A percentile compares a stretch with the other conserved stretches of the same genome.
These are phyloP conservation scores for Chlorella variabilis DNA, from an alignment of 163 green algal genomes.

Conservation along the genomic window DNA sequence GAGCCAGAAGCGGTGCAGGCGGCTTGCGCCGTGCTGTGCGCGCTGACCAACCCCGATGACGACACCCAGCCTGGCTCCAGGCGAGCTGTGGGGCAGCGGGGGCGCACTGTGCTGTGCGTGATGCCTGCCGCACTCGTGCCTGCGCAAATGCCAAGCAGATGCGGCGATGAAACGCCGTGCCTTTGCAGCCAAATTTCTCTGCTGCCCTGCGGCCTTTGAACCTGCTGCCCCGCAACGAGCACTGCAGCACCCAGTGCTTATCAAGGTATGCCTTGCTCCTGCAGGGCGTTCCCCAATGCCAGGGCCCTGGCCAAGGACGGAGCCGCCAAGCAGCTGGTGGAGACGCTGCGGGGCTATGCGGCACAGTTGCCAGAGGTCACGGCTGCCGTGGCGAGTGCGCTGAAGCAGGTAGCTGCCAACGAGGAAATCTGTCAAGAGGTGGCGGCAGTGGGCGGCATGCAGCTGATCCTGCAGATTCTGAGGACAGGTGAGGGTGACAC, in stretches of 20 bases:
- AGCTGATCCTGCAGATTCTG: constrained; percentile 41
- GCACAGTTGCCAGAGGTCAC: not conserved
- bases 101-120: not conserved
- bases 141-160: too few relatives aligned
- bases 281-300: constrained; percentile 84
- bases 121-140: not conserved
- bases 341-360: constrained; percentile 49
- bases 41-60: constrained; percentile 83
- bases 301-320: constrained; percentile 72
- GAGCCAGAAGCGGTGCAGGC: constrained; percentile 38
- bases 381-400: constrained; percentile 48
- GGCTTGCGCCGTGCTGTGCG: constrained; percentile 61
- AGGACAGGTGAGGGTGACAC: not conserved
- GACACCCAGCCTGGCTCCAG: constrained; percentile 65
- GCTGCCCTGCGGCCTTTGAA: not conserved
- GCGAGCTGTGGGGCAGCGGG: not conserved
- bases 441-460: constrained; percentile 65
- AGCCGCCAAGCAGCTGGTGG: constrained; percentile 66
- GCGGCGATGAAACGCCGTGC: too few relatives aligned
- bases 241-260: not conserved
- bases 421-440: constrained; percentile 87
- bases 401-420: constrained; percentile 73
- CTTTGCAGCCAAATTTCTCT: too few relatives aligned
- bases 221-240: not conserved
- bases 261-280: not conserved